A percentile compares a stretch with the other conserved stretches of the same genome.
phyloP scores from a whole-genome alignment of 495 filamentous ascomycete genomes.

The Beverwykella pulmonaria region DNA sequence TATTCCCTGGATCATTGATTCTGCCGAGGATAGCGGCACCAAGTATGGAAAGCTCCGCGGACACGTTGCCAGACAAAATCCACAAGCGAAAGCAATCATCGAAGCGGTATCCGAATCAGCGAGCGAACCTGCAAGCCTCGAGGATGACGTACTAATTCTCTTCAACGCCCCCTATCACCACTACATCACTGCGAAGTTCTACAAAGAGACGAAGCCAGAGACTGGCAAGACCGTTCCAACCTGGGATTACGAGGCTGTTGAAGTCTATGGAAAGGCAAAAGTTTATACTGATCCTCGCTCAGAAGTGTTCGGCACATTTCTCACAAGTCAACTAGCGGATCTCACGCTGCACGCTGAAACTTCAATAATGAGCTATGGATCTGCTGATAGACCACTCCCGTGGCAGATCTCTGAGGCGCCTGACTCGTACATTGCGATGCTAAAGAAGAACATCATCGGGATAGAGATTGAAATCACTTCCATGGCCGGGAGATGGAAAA shows the following conservation, averaged over 20 bases:
- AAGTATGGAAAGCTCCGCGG: slow-evolving; percentile 51
- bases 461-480: slow-evolving; percentile 55
- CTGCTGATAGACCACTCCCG: slow-evolving; percentile 9
- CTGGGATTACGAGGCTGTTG: slow-evolving; percentile 56
- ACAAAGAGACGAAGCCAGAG: slow-evolving; percentile 57
- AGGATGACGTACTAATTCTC: slow-evolving; percentile 54
- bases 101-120: slow-evolving; percentile 33
- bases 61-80: slow-evolving; percentile 60
- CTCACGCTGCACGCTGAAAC: neutral
- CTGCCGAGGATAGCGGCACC: slow-evolving; percentile 29
- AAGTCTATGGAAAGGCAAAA: slow-evolving; percentile 22
- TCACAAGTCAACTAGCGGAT: neutral
- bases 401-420: slow-evolving; percentile 58
- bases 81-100: slow-evolving; percentile 60
- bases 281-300: neutral
- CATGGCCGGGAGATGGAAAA: slow-evolving; percentile 60
- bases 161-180: slow-evolving; percentile 57
- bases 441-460: slow-evolving; percentile 60
- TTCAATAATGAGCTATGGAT: neutral
- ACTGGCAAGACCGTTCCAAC: slow-evolving; percentile 64
- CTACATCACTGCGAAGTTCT: slow-evolving; percentile 65
- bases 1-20: slow-evolving; percentile 60
- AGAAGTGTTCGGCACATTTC: neutral
- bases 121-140: slow-evolving; percentile 23
- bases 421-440: slow-evolving; percentile 49